Conservation (phyloP, 306 rosid genomes). For the Astragalus membranaceus region DNA sequence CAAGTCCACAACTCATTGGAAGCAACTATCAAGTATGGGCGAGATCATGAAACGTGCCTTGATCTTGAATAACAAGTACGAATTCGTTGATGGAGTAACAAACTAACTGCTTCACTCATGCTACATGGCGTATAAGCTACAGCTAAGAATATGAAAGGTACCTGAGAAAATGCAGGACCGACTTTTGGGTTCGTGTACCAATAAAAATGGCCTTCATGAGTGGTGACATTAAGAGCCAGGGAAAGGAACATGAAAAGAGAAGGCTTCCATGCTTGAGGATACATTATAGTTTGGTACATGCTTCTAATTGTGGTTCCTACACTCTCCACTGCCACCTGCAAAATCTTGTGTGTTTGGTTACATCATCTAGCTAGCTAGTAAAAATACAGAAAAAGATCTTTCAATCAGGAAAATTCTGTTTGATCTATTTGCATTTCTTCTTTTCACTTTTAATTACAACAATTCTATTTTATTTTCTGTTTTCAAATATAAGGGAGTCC, state of each 20-base stretch:
- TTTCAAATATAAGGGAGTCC: neutral
- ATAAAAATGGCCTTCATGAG: constrained; percentile 74
- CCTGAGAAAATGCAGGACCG: constrained; percentile 87
- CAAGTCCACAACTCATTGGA: too few relatives aligned
- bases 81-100: too few relatives aligned
- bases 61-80: too few relatives aligned
- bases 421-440: neutral
- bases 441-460: neutral
- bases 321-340: constrained; percentile 31
- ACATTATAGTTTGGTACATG: constrained; percentile 47
- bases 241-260: constrained; percentile 64
- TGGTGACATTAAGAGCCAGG: constrained; percentile 48
- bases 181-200: constrained; percentile 79
- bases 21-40: too few relatives aligned
- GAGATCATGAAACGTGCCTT: too few relatives aligned
- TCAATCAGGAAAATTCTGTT: neutral
- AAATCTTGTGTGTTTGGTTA: neutral
- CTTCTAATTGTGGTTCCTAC: constrained; percentile 37
- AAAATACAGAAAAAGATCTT: neutral
- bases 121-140: too few relatives aligned
- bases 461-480: neutral
- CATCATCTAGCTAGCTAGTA: neutral
- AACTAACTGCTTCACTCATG: too few relatives aligned
- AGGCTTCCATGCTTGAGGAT: constrained; percentile 76
- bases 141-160: neutral